phyloP scores from a whole-genome alignment of 192 early-diverging fungal genomes.

The Backusella macrospora region DNA sequence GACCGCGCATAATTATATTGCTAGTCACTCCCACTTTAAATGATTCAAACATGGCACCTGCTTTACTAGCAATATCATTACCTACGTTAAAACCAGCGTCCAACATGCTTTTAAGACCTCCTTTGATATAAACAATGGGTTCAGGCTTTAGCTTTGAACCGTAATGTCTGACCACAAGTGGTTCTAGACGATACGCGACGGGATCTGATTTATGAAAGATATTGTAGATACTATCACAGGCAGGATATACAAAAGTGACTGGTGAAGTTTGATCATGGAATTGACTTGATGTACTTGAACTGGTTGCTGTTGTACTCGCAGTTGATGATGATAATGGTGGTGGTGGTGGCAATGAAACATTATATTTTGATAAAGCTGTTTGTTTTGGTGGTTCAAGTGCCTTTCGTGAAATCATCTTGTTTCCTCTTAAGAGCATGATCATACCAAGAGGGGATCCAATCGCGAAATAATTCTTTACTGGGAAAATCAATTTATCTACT shows the following conservation, averaged over 20 bases:
- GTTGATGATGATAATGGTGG: constrained; percentile 25
- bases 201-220: constrained; percentile 77
- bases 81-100: constrained; percentile 71
- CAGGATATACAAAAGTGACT: constrained; percentile 57
- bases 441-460: constrained; percentile 83
- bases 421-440: constrained; percentile 74
- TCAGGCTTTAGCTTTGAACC: constrained; percentile 66
- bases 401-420: constrained; percentile 59
- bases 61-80: constrained; percentile 64
- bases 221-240: constrained; percentile 77
- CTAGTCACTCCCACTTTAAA: constrained; percentile 56
- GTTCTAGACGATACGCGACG: constrained; percentile 77
- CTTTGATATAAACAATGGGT: constrained; percentile 78
- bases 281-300: not conserved
- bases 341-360: not conserved
- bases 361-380: not conserved
- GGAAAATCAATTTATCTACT: constrained; percentile 21
- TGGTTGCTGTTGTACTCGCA: too few relatives aligned
- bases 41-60: constrained; percentile 66
- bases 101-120: constrained; percentile 73
- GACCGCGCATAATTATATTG: constrained; percentile 51
- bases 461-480: constrained; percentile 76
- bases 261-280: constrained; percentile 23
- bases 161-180: constrained; percentile 63
- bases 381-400: constrained; percentile 15